A percentile compares a stretch with the other conserved stretches of the same genome.
These are phyloP conservation scores for Dichotomopilus funicola DNA, from an alignment of 2,329 filamentous ascomycete genomes.

Conservation along the genomic window DNA sequence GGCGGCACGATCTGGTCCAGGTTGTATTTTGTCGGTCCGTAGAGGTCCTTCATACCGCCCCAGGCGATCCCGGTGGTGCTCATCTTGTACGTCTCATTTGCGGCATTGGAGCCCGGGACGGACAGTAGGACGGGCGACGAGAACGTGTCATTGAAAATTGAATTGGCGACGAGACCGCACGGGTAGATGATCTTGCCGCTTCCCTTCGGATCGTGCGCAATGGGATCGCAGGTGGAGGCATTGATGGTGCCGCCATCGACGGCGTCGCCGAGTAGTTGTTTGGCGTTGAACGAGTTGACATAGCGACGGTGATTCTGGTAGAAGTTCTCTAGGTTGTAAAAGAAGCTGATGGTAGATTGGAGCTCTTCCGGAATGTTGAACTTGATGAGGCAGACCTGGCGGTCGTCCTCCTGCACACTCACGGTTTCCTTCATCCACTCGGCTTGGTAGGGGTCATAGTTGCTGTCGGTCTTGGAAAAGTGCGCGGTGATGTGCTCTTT, in stretches of 20 bases:
- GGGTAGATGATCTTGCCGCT: conserved; percentile 76
- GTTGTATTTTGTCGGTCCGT: conserved; percentile 62
- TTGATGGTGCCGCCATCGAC: conserved; percentile 56
- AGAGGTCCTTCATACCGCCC: conserved; percentile 74
- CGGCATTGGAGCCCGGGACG: conserved; percentile 32
- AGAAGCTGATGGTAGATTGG: conserved; percentile 77
- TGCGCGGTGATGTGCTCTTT: conserved; percentile 53
- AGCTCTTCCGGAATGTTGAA: conserved; percentile 78
- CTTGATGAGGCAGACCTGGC: conserved; percentile 59
- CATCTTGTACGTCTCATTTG: conserved; percentile 63
- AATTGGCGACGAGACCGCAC: conserved; percentile 94
- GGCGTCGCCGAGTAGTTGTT: conserved; percentile 69
- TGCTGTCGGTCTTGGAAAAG: conserved; percentile 55
- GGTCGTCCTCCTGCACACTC: conserved; percentile 37
- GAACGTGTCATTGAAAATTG: conserved; percentile 93
- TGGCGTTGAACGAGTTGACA: conserved; percentile 77
- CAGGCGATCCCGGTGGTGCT: conserved; percentile 76
- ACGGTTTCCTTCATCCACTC: conserved; percentile 39
- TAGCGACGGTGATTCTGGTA: conserved; percentile 98
- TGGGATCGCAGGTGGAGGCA: conserved; percentile 67
- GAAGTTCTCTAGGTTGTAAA: conserved; percentile 95
- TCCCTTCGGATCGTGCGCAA: conserved; percentile 44
- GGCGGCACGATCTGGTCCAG: conserved; percentile 66
- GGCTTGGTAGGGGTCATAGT: conserved; percentile 19
- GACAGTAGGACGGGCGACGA: conserved; percentile 57